Conservation (phyloP, 306 rosid species). For the Malus sieversii region DNA sequence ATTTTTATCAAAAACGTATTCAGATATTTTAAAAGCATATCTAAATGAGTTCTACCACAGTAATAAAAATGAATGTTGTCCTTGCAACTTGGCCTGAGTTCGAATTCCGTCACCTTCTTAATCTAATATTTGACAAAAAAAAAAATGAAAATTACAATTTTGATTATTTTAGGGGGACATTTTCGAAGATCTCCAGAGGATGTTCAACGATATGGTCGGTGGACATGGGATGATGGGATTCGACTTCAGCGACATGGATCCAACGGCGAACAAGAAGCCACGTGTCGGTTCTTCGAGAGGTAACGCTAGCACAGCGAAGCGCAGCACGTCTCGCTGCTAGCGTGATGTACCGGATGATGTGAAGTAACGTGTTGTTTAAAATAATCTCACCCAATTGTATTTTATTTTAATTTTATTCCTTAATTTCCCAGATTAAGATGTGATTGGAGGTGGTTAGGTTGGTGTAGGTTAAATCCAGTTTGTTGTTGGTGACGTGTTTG, state of each 20-base stretch:
- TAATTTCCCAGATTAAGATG: background rate
- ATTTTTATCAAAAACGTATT: rapidly evolving
- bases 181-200: constrained; percentile 83
- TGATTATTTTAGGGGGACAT: constrained; percentile 48
- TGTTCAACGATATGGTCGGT: constrained; percentile 83
- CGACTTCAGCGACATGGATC: constrained; percentile 25
- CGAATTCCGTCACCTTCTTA: rapidly evolving
- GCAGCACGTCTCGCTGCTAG: constrained; percentile 46
- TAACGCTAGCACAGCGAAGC: constrained; percentile 27
- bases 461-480: background rate
- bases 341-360: background rate
- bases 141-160: background rate
- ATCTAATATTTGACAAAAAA: too few relatives aligned
- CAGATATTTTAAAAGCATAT: too few relatives aligned
- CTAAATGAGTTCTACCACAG: too few relatives aligned
- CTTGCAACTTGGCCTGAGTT: rapidly evolving
- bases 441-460: background rate
- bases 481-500: background rate
- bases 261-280: constrained; percentile 44
- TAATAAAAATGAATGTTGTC: rapidly evolving
- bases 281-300: constrained; percentile 36
- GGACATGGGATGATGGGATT: constrained; percentile 39
- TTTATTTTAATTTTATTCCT: background rate
- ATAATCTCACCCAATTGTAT: background rate
- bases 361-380: background rate